Evolutionary conservation across 495 filamentous ascomycete species (phyloP), one percentile per base, ranked within the genome.

Genomic region (Barbatosphaeria neglecta): DNA sequence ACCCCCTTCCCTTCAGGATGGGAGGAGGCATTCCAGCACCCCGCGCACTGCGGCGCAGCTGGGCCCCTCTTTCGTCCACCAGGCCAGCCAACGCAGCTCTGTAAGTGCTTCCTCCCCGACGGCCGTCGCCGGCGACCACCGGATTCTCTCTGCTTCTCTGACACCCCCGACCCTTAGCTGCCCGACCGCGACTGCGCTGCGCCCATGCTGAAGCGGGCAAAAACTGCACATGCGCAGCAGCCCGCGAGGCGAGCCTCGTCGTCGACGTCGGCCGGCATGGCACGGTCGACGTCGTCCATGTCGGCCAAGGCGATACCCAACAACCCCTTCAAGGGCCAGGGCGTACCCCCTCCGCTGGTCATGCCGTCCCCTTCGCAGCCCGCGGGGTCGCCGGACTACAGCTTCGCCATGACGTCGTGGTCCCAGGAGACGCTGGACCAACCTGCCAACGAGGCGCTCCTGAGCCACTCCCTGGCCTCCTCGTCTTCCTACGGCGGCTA

Each of bases 141-240:
- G n/a, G n/a, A n/a, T n/a, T n/a, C n/a, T n/a, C n/a, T n/a, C n/a
- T n/a, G 5, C 31, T n/a, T n/a, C 13, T 11, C 31, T 35, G 16
- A 35, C 31, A 35, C 5, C 9, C n/a, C n/a, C n/a, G n/a, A 16
- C 2, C 31, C 13, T 15, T 6, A 35, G 31, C 13, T 15, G 13
- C 31, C 31, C 31, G 31, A 35, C 16, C 15, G 31, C 31, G 31
- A 35, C 13, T 35, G 16, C 13, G 31, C 31, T n/a, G 31, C 31
- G 5, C 39, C 20, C 18, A 41, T 41, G 39, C 56, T 62, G 59
- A 64, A 64, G 47, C 49, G 59, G 9, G 56, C 59, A 18, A 64
- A 58, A 43, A 64, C 61, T 3, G 50, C 53, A 3, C 60, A 63
- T 45, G 19, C 38, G n/a, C 37, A 19, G 35, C 45, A 10, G 22